Conservation (phyloP, 2,329 filamentous ascomycete genomes). For the Podosphaera aphanis region DNA sequence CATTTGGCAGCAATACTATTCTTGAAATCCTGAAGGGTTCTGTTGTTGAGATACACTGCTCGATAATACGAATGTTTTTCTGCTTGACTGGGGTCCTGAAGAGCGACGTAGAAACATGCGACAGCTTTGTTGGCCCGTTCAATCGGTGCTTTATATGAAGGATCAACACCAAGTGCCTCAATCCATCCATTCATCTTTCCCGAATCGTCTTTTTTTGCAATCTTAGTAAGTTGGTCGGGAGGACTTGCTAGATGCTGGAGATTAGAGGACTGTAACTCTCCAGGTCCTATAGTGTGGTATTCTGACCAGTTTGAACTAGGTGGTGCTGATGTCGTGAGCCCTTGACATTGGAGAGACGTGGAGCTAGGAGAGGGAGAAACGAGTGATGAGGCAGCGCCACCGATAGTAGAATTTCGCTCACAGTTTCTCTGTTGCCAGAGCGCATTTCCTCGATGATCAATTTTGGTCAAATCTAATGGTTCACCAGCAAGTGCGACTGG, state of each 20-base stretch:
- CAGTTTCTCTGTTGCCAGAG: conserved; percentile 23
- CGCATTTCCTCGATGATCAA: conserved; percentile 17
- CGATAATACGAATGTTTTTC: conserved; percentile 40
- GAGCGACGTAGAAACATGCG: conserved; percentile 69
- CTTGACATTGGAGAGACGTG: conserved; percentile 34
- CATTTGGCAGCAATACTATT: conserved; percentile 55
- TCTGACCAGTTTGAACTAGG: conserved; percentile 30
- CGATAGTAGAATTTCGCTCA: conserved; percentile 31
- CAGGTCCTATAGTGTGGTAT: conserved; percentile 27
- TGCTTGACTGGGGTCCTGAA: conserved; percentile 24
- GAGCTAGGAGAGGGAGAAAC: conserved; percentile 45
- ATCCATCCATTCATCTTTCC: conserved; percentile 62
- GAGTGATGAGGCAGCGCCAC: conserved; percentile 27
- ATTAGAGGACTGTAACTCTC: conserved; percentile 21
- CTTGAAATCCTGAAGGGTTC: conserved; percentile 53
- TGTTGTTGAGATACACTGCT: conserved; percentile 63
- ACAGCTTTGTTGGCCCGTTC: conserved; percentile 49
- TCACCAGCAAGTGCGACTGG: conserved; percentile 54
- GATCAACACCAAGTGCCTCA: conserved; percentile 76
- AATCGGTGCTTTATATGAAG: conserved; percentile 54
- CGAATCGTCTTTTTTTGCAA: conserved; percentile 32
- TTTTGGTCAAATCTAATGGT: conserved; percentile 32
- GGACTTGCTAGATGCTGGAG: conserved; percentile 22
- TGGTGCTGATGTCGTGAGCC: conserved; percentile 17
- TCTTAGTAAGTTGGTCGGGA: conserved; percentile 28